Evolutionary conservation across 805 yeast genomes (phyloP).

Genomic region (Nematodospora valgi): DNA sequence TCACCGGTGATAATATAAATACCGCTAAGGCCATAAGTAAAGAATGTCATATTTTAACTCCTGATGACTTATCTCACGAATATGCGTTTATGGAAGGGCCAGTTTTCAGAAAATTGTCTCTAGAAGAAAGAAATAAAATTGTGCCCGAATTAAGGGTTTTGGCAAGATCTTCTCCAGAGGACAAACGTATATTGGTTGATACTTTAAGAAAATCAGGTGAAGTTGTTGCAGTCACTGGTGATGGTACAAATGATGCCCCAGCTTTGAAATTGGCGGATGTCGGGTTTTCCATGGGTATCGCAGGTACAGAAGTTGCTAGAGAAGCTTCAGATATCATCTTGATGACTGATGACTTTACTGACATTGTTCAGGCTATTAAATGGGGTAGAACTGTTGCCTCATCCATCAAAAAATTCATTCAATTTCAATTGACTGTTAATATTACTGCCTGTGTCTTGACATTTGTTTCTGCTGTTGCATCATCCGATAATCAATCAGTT

Average conservation of each 20-base stretch:
- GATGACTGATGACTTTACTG: constrained; percentile 92
- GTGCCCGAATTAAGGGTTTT: constrained; percentile 79
- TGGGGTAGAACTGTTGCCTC: constrained; percentile 98
- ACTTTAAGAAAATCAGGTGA: constrained; percentile 77
- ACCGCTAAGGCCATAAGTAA: constrained; percentile 92
- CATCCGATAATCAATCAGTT: constrained; percentile 76
- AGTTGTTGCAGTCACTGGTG: constrained; percentile 98
- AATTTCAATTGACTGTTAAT: constrained; percentile 94
- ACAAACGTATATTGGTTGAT: constrained; percentile 82
- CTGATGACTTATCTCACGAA: constrained; percentile 50
- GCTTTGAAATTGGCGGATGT: constrained; percentile 96
- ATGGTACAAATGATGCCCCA: constrained; percentile 98
- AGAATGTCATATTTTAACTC: constrained; percentile 72
- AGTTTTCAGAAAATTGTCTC: constrained; percentile 63
- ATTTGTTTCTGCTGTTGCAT: constrained; percentile 88
- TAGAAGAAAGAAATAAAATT: constrained; percentile 50
- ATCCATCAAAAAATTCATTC: constrained; percentile 92
- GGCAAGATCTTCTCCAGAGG: constrained; percentile 96
- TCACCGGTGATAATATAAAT: constrained; percentile 90
- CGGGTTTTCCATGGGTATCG: constrained; percentile 97
- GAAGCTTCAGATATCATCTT: constrained; percentile 93
- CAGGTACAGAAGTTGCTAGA: constrained; percentile 98
- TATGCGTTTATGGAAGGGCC: constrained; percentile 91
- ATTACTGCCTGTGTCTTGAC: constrained; percentile 94
- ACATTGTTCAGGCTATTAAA: constrained; percentile 93